Conservation (phyloP, 495 filamentous ascomycete genomes). For the Podospora pseudopauciseta region DNA sequence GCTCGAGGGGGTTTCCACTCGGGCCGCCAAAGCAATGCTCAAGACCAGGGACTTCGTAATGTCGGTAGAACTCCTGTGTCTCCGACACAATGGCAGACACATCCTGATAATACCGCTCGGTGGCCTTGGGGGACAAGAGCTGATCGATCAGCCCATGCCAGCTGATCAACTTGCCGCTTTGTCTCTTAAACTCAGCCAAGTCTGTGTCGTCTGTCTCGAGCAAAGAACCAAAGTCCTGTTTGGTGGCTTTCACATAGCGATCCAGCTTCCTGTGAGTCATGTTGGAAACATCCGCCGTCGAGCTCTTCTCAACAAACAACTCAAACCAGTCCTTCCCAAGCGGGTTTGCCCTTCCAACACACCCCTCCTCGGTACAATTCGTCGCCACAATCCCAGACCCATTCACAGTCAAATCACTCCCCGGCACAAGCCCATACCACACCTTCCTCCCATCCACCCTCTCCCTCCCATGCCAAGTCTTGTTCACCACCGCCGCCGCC, state of each 20-base stretch:
- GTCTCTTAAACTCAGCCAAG: constrained; percentile 36
- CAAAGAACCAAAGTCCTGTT: constrained; percentile 31
- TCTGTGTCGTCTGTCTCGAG: constrained; percentile 40
- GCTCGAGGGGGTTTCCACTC: constrained; percentile 22
- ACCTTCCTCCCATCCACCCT: constrained; percentile 20
- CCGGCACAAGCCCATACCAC: constrained; percentile 26
- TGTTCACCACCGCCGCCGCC: constrained; percentile 29
- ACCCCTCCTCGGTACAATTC: constrained; percentile 18
- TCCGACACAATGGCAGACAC: constrained; percentile 19
- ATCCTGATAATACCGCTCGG: constrained; percentile 27
- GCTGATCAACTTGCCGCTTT: constrained; percentile 45
- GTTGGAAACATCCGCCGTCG: constrained; percentile 15
- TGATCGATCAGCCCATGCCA: constrained; percentile 42
- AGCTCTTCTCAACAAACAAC: constrained; percentile 26
- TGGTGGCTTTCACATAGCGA: constrained; percentile 27
- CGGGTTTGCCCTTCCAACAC: constrained; percentile 14
- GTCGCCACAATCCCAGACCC: constrained; percentile 22
- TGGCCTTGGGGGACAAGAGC: constrained; percentile 25
- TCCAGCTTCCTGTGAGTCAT: constrained; percentile 26
- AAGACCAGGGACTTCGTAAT: constrained; percentile 34
- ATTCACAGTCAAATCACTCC: constrained; percentile 19
- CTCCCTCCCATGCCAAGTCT: constrained; percentile 25
- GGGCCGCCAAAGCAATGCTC: constrained; percentile 31
- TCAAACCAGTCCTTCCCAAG: constrained; percentile 18
- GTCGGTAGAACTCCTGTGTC: constrained; percentile 29